Percentiles rank a stretch among this genome's conserved stretches.
phyloP scores from a whole-genome alignment of 2,329 filamentous ascomycete genomes.

The Fusarium heterosporum region DNA sequence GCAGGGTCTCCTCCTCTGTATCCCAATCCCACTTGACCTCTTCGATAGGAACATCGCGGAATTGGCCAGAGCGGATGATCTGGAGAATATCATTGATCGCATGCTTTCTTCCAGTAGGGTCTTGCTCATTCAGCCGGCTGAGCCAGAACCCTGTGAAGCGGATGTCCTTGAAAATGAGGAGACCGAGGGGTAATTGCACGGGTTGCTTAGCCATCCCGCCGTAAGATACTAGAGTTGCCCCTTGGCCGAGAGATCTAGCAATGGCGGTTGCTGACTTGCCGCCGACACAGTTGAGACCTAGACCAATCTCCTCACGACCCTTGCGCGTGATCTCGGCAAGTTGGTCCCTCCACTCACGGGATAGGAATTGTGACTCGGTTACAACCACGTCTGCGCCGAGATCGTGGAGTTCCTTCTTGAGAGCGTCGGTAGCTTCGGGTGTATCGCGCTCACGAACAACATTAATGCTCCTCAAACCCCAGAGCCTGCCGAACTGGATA shows the following conservation, averaged over 20 bases:
- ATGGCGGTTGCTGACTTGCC: conserved; percentile 85
- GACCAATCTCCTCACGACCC: conserved; percentile 76
- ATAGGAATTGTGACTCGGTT: conserved; percentile 66
- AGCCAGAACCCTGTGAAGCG: conserved; percentile 96
- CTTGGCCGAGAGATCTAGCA: conserved; percentile 76
- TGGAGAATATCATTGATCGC: conserved; percentile 89
- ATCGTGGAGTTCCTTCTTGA: conserved; percentile 63
- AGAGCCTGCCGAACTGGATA: conserved; percentile 86
- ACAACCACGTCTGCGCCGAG: conserved; percentile 70
- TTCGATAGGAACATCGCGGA: conserved; percentile 85
- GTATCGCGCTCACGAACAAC: conserved; percentile 80
- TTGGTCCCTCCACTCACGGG: conserved; percentile 70
- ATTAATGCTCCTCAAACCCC: conserved; percentile 93
- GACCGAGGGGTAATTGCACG: conserved; percentile 80
- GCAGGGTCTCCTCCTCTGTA: conserved; percentile 76
- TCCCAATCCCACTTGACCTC: conserved; percentile 86
- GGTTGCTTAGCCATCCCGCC: conserved; percentile 95
- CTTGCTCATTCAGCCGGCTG: conserved; percentile 83
- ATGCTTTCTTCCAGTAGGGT: conserved; percentile 78
- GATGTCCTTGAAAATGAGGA: conserved; percentile 94
- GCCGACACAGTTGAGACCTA: conserved; percentile 94
- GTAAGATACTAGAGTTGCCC: conserved; percentile 88
- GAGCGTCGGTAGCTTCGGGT: conserved; percentile 70
- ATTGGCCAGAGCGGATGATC: conserved; percentile 78
- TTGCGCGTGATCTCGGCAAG: conserved; percentile 75